Evolutionary conservation across 129 eudicot genomes (phyloP).

Genomic region (Ambrosia trifida): DNA sequence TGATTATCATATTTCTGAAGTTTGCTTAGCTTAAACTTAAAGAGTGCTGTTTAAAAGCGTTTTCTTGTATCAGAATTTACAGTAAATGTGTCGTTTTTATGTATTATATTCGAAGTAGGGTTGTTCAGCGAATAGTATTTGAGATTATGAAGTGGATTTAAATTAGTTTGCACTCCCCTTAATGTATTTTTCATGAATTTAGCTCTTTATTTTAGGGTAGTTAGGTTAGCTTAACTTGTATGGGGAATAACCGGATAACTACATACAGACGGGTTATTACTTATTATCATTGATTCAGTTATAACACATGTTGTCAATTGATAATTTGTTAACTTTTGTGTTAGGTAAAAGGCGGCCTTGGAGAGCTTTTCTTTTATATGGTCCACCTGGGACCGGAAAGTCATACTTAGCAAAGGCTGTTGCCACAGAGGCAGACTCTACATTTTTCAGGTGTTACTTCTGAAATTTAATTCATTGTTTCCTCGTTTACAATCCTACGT

Average conservation of each 20-base stretch:
- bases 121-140: too few relatives aligned
- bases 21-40: background rate
- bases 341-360: conserved; percentile 98
- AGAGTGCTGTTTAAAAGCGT: background rate
- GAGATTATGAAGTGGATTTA: too few relatives aligned
- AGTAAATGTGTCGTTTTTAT: background rate
- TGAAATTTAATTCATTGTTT: background rate
- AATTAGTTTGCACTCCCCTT: background rate
- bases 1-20: background rate
- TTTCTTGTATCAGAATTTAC: background rate
- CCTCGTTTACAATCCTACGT: background rate
- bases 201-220: background rate
- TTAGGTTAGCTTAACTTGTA: background rate
- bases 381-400: conserved; percentile 99
- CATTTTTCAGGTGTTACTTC: conserved; percentile 76
- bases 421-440: conserved; percentile 99
- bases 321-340: conserved; percentile 5
- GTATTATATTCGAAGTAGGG: background rate
- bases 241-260: background rate
- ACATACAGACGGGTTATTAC: background rate
- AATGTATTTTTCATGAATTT: background rate
- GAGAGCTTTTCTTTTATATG: conserved; percentile 98
- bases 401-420: conserved; percentile 99
- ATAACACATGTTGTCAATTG: background rate
- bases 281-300: background rate